Evolutionary conservation across 1,139 yeast genomes (phyloP).

Genomic region (Geotrichum aggregatum): DNA sequence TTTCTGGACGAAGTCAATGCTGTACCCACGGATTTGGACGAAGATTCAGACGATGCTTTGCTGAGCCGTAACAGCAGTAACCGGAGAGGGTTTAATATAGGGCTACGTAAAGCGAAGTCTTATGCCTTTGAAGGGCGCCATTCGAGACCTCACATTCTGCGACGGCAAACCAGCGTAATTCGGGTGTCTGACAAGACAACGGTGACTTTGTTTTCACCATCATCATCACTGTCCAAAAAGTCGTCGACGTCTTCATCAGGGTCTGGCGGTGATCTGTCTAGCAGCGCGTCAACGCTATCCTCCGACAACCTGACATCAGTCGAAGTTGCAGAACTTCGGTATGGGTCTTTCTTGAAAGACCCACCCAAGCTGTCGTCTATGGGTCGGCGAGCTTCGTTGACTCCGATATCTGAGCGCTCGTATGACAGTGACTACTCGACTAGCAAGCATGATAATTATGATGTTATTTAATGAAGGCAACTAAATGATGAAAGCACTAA

Average conservation of each 20-base stretch:
- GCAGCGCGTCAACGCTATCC: slow-evolving; percentile 6
- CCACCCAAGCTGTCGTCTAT: slow-evolving; percentile 7
- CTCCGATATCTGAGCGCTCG: slow-evolving; percentile 20
- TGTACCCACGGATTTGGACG: slow-evolving; percentile 16
- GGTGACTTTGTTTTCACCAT: slow-evolving; percentile 18
- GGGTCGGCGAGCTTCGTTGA: slow-evolving; percentile 11
- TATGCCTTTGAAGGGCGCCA: slow-evolving; percentile 17
- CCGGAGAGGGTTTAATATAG: slow-evolving; percentile 5
- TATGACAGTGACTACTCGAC: slow-evolving; percentile 13
- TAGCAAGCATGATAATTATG: slow-evolving; percentile 2
- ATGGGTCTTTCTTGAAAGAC: slow-evolving; percentile 7
- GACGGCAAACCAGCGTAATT: slow-evolving; percentile 18
- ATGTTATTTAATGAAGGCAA: not conserved
- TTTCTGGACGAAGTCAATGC: slow-evolving; percentile 23
- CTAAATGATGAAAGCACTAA: too few species aligned
- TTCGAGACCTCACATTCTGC: slow-evolving; percentile 2
- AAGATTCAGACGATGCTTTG: slow-evolving; percentile 14
- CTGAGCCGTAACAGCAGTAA: not conserved
- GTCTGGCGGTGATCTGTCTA: not conserved
- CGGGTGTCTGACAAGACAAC: slow-evolving; percentile 15
- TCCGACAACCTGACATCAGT: slow-evolving; percentile 5
- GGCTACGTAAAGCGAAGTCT: slow-evolving; percentile 20
- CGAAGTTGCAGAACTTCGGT: slow-evolving; percentile 9
- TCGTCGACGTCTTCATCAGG: slow-evolving; percentile 9
- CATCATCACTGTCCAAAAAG: not conserved